phyloP scores from a whole-genome alignment of 305 asterid genomes.

The Solanum aculeatissimum region DNA sequence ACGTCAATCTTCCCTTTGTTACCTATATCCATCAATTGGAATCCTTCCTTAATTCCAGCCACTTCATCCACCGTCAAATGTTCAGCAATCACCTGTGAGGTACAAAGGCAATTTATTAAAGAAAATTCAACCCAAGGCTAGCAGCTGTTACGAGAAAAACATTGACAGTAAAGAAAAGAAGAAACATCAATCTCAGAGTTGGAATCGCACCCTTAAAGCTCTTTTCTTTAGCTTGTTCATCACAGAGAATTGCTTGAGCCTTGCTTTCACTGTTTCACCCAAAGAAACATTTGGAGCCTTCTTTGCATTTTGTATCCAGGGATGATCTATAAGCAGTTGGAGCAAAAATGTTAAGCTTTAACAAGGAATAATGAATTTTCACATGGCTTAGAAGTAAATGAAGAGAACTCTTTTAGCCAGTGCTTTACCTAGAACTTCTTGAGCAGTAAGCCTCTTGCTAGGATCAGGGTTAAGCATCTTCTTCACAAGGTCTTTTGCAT shows the following conservation, averaged over 20 bases:
- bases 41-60: slow-evolving; percentile 65
- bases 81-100: slow-evolving; percentile 59
- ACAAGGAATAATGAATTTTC: background rate
- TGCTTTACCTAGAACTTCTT: slow-evolving; percentile 59
- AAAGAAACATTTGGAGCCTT: slow-evolving; percentile 59
- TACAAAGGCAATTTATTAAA: slow-evolving; percentile 6
- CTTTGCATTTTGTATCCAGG: slow-evolving; percentile 70
- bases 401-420: background rate
- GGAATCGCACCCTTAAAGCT: slow-evolving; percentile 43
- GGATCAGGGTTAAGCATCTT: slow-evolving; percentile 82
- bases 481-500: slow-evolving; percentile 73
- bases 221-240: slow-evolving; percentile 76
- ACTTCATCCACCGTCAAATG: slow-evolving; percentile 63
- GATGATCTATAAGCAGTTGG: slow-evolving; percentile 43
- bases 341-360: background rate
- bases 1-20: slow-evolving; percentile 63
- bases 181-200: background rate
- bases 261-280: slow-evolving; percentile 61
- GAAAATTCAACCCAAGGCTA: background rate
- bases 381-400: background rate
- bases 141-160: background rate
- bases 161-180: background rate
- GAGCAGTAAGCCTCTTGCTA: slow-evolving; percentile 61
- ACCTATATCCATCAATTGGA: slow-evolving; percentile 48
- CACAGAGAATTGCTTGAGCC: slow-evolving; percentile 63